Percentiles rank a stretch among this genome's conserved stretches.
These are phyloP conservation scores for Gautieria morchelliformis DNA, from an alignment of 768 basidiomycete species.

Conservation along the genomic window DNA sequence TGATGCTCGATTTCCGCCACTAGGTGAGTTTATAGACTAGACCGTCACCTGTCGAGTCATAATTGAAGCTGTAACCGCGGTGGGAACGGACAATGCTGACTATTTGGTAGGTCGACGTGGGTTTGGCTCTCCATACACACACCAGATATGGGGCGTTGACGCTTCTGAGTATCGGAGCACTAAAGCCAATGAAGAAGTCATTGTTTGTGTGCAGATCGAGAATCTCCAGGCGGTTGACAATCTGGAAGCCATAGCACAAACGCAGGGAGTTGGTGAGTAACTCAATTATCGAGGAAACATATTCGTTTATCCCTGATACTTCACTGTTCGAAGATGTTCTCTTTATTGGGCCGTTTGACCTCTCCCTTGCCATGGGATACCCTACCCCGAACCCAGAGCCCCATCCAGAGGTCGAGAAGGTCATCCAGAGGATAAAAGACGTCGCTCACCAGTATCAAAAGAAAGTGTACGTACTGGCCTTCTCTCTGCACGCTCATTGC, in stretches of 20 bases:
- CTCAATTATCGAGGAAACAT: slow-evolving; percentile 34
- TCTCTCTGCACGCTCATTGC: not conserved
- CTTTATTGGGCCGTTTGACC: slow-evolving; percentile 61
- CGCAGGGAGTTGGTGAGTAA: slow-evolving; percentile 19
- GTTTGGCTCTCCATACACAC: slow-evolving; percentile 56
- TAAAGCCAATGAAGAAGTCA: slow-evolving; percentile 34
- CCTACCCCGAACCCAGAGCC: slow-evolving; percentile 54
- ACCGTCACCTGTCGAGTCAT: not conserved
- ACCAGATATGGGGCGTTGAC: slow-evolving; percentile 36
- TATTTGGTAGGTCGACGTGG: slow-evolving; percentile 41
- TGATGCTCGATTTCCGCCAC: slow-evolving; percentile 54
- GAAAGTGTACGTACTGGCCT: slow-evolving; percentile 41
- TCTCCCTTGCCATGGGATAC: slow-evolving; percentile 53
- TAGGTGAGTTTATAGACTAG: not conserved
- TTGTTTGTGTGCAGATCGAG: slow-evolving; percentile 63
- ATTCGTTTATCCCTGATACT: slow-evolving; percentile 14
- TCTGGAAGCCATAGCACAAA: slow-evolving; percentile 39
- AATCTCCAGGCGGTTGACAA: slow-evolving; percentile 50
- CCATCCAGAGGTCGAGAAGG: slow-evolving; percentile 50
- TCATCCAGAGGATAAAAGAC: slow-evolving; percentile 44
- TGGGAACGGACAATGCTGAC: too few relatives aligned
- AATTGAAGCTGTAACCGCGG: not conserved
- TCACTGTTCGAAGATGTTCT: slow-evolving; percentile 32
- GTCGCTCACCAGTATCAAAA: slow-evolving; percentile 45
- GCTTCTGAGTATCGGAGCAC: not conserved